These are phyloP conservation scores for Castanea crenata DNA, from an alignment of 306 rosid species.

Conservation along the genomic window DNA sequence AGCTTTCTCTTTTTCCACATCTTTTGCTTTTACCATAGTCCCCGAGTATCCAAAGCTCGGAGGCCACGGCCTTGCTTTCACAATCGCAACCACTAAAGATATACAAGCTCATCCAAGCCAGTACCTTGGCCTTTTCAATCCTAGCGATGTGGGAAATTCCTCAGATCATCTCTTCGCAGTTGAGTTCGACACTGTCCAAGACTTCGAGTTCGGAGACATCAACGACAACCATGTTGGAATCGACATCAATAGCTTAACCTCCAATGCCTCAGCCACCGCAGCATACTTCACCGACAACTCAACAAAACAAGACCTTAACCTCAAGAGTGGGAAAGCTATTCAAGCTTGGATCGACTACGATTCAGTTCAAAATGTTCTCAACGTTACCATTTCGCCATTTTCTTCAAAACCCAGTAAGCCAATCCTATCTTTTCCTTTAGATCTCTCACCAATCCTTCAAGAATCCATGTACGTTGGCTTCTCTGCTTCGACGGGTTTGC, in stretches of 20 bases:
- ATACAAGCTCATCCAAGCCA: slow-evolving; percentile 68
- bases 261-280: slow-evolving; percentile 51
- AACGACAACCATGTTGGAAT: slow-evolving; percentile 82
- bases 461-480: slow-evolving; percentile 81
- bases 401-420: slow-evolving; percentile 61
- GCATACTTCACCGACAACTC: slow-evolving; percentile 38
- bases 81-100: slow-evolving; percentile 48
- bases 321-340: slow-evolving; percentile 56
- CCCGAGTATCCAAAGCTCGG: slow-evolving; percentile 84
- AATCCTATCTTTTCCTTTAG: slow-evolving; percentile 44
- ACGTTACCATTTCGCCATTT: slow-evolving; percentile 53
- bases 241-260: slow-evolving; percentile 58
- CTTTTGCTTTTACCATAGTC: slow-evolving; percentile 57
- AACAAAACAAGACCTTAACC: slow-evolving; percentile 31
- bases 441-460: slow-evolving; percentile 50
- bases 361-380: slow-evolving; percentile 32
- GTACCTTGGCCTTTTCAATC: slow-evolving; percentile 68
- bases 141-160: slow-evolving; percentile 53
- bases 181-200: slow-evolving; percentile 84
- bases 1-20: slow-evolving; percentile 70
- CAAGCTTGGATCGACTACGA: slow-evolving; percentile 80
- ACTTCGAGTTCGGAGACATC: slow-evolving; percentile 79
- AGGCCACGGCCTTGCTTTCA: slow-evolving; percentile 84
- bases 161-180: slow-evolving; percentile 74
- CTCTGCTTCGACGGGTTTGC: slow-evolving; percentile 84